These are phyloP conservation scores for Metschnikowia reukaufii DNA, from an alignment of 805 yeast species.

Conservation along the genomic window DNA sequence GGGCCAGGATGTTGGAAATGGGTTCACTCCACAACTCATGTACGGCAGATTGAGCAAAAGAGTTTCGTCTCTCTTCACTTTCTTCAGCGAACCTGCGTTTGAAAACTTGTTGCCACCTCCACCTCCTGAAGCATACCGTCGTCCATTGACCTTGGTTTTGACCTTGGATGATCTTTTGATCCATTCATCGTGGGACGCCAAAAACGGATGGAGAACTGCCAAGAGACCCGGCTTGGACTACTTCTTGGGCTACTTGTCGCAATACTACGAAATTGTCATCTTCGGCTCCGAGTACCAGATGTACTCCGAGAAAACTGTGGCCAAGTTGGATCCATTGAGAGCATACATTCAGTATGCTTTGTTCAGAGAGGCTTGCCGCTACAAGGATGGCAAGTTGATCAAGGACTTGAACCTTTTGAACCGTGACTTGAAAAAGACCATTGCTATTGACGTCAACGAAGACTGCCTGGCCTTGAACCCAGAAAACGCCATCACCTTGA, in stretches of 20 bases:
- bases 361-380: slow-evolving; percentile 87
- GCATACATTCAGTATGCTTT: slow-evolving; percentile 85
- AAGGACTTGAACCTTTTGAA: slow-evolving; percentile 89
- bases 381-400: slow-evolving; percentile 82
- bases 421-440: slow-evolving; percentile 81
- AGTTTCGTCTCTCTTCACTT: slow-evolving; percentile 69
- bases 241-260: slow-evolving; percentile 90
- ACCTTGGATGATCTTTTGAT: slow-evolving; percentile 87
- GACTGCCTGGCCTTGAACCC: slow-evolving; percentile 81
- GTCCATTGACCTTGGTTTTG: slow-evolving; percentile 87
- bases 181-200: slow-evolving; percentile 89
- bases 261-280: slow-evolving; percentile 92
- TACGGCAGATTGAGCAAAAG: slow-evolving; percentile 71
- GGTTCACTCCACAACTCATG: slow-evolving; percentile 64
- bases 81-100: slow-evolving; percentile 90
- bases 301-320: slow-evolving; percentile 79
- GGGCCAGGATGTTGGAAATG: slow-evolving; percentile 57
- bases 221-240: slow-evolving; percentile 98
- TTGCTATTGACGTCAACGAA: slow-evolving; percentile 75
- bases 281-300: slow-evolving; percentile 84
- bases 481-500: slow-evolving; percentile 85
- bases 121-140: slow-evolving; percentile 83
- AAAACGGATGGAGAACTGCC: slow-evolving; percentile 97
- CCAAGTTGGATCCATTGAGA: slow-evolving; percentile 89
- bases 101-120: slow-evolving; percentile 94